These are phyloP conservation scores for Astraeus odoratus DNA, from an alignment of 768 basidiomycete genomes.

Conservation along the genomic window DNA sequence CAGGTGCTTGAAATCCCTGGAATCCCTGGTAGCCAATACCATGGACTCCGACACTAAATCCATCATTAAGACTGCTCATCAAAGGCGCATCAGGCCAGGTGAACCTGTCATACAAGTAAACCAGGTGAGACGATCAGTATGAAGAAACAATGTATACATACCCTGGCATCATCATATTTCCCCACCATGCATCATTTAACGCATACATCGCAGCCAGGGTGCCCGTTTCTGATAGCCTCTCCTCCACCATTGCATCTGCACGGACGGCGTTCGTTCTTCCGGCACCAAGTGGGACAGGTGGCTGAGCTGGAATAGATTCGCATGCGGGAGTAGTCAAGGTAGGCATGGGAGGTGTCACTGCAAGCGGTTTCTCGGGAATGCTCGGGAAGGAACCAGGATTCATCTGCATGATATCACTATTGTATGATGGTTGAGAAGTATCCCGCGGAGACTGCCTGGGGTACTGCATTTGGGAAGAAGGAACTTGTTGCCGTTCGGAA, in stretches of 20 bases:
- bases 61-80: constrained; percentile 17
- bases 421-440: constrained; percentile 13
- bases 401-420: constrained; percentile 27
- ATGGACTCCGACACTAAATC: constrained; percentile 8
- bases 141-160: constrained; percentile 21
- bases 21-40: constrained; percentile 13
- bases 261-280: not conserved
- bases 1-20: constrained; percentile 12
- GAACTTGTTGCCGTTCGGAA: constrained; percentile 23
- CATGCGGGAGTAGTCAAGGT: constrained; percentile 10
- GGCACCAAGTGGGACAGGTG: constrained; percentile 29
- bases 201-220: constrained; percentile 68
- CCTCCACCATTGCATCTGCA: constrained; percentile 20
- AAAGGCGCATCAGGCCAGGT: constrained; percentile 27
- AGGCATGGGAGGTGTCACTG: not conserved
- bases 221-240: constrained; percentile 36
- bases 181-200: constrained; percentile 68
- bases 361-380: not conserved
- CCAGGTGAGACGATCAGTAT: not conserved
- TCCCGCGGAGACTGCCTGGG: constrained; percentile 9
- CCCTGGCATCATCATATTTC: constrained; percentile 85
- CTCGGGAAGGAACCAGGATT: constrained; percentile 10
- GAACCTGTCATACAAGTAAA: constrained; percentile 13
- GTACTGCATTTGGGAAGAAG: constrained; percentile 19
- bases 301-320: constrained; percentile 39